Percentiles rank a stretch among this genome's conserved stretches.
These are phyloP conservation scores for Mycena citricolor DNA, from an alignment of 1,284 basidiomycete species.

Conservation along the genomic window DNA sequence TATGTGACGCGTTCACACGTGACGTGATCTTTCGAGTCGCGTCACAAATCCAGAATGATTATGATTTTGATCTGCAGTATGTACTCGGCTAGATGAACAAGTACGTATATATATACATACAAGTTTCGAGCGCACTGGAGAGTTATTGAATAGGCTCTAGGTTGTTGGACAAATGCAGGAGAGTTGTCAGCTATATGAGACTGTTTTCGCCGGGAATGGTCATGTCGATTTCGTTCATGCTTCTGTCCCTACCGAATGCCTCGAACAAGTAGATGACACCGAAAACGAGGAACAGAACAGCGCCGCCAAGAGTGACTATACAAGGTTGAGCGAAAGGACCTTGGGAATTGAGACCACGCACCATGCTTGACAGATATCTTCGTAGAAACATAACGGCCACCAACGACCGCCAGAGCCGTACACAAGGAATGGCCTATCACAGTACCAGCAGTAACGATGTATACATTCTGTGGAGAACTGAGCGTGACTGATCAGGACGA, in stretches of 20 bases:
- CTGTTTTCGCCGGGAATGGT: slow-evolving; percentile 8
- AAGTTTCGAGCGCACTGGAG: too few relatives aligned
- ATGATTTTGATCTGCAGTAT: too few relatives aligned
- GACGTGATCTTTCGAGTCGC: too few relatives aligned
- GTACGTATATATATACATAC: too few relatives aligned
- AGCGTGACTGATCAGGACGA: slow-evolving; percentile 13
- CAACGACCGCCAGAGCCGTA: slow-evolving; percentile 87
- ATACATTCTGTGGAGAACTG: slow-evolving; percentile 46
- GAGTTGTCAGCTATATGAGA: slow-evolving; percentile 2
- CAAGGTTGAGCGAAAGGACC: slow-evolving; percentile 8
- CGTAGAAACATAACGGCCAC: slow-evolving; percentile 87
- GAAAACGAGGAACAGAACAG: slow-evolving; percentile 82
- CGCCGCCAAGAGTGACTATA: slow-evolving; percentile 83
- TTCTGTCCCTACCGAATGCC: slow-evolving; percentile 41
- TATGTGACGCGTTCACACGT: too few relatives aligned
- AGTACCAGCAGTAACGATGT: slow-evolving; percentile 87
- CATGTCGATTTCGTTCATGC: slow-evolving; percentile 22
- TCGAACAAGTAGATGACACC: slow-evolving; percentile 76
- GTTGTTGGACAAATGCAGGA: too few relatives aligned
- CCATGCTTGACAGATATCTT: slow-evolving; percentile 95
- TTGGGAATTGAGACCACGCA: slow-evolving; percentile 41
- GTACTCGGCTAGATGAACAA: too few relatives aligned
- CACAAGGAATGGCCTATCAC: slow-evolving; percentile 88
- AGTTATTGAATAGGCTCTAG: too few relatives aligned
- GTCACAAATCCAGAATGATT: too few relatives aligned